phyloP scores from a whole-genome alignment of 495 filamentous ascomycete species.

The Aspergillus coremiiformis region DNA sequence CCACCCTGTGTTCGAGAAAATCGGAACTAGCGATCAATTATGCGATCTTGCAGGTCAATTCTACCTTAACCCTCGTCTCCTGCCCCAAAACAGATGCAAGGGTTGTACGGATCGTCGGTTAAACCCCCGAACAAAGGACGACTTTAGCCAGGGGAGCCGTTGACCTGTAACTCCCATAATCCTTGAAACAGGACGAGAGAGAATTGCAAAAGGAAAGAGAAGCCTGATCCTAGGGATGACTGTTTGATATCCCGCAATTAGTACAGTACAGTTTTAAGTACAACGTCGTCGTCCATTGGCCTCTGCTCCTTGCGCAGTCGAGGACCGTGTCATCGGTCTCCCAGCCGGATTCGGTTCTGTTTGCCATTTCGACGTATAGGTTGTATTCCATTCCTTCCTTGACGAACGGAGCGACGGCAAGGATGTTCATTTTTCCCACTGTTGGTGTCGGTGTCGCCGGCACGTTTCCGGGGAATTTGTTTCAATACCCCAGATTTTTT shows the following conservation, averaged over 20 bases:
- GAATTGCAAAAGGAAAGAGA: neutral
- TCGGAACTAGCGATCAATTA: constrained; percentile 9
- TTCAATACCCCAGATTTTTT: neutral
- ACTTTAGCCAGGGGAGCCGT: constrained; percentile 3
- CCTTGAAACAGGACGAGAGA: neutral
- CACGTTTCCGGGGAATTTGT: neutral
- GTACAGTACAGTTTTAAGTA: neutral
- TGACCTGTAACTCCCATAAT: neutral
- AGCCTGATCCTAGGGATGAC: neutral
- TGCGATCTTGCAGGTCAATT: constrained; percentile 9
- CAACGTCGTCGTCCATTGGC: neutral
- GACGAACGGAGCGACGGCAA: neutral
- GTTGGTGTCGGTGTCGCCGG: neutral
- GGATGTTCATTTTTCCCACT: neutral
- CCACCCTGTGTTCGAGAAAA: constrained; percentile 12
- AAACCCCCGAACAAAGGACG: constrained; percentile 8
- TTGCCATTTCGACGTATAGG: neutral
- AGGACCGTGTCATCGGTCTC: neutral
- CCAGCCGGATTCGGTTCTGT: neutral
- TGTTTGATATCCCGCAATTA: neutral
- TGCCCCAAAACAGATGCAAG: constrained; percentile 15
- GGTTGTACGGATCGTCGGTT: constrained; percentile 15
- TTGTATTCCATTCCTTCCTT: neutral
- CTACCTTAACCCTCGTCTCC: constrained; percentile 1
- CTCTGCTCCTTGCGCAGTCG: neutral